Evolutionary conservation across 257 asterid species (phyloP).

Genomic region (Coffea canephora): DNA sequence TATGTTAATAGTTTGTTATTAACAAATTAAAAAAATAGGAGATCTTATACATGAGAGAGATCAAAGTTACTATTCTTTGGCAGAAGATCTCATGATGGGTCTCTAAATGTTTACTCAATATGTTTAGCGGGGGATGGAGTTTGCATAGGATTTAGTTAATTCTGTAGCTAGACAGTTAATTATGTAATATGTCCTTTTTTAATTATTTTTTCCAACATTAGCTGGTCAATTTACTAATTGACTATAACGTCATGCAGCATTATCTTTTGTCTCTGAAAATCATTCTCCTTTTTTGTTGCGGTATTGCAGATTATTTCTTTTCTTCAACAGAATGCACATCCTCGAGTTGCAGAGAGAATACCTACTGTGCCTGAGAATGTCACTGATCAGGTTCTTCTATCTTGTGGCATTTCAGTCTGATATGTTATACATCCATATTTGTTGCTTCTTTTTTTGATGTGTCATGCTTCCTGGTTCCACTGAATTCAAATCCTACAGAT

Average conservation of each 20-base stretch:
- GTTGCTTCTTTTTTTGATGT: neutral
- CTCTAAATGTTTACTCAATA: neutral
- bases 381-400: constrained; percentile 69
- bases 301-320: constrained; percentile 80
- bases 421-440: neutral
- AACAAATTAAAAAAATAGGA: neutral
- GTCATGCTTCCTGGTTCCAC: neutral
- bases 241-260: neutral
- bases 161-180: neutral
- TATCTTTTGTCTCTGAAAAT: neutral
- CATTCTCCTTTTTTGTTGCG: neutral
- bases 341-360: constrained; percentile 78
- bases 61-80: neutral
- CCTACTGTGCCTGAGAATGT: constrained; percentile 98
- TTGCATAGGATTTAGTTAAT: neutral
- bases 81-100: neutral
- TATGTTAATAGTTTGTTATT: too few species aligned
- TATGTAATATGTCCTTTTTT: neutral
- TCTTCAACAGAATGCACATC: constrained; percentile 98
- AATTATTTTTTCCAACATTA: too few species aligned
- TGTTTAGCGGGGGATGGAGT: neutral
- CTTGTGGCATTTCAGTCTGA: neutral
- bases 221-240: neutral
- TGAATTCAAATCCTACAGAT: constrained; percentile 40
- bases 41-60: neutral